Evolutionary conservation across 1,284 basidiomycete genomes (phyloP).

Genomic region (Macrocybe sp.): DNA sequence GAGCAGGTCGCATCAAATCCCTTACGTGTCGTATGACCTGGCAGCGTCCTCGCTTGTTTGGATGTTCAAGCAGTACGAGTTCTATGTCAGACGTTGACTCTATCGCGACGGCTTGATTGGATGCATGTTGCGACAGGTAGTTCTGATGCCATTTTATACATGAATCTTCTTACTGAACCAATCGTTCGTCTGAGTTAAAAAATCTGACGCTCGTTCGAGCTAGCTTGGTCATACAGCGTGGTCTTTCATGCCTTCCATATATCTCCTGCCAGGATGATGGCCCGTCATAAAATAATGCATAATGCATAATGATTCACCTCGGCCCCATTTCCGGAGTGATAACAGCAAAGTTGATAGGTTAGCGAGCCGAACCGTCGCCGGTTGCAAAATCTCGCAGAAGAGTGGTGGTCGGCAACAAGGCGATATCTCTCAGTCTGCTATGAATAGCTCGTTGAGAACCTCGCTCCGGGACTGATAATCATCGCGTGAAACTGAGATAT

Average conservation of each 20-base stretch:
- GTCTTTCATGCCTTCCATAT: not conserved
- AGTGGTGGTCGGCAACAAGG: too few relatives aligned
- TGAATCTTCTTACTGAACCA: not conserved
- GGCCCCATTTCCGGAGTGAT: too few relatives aligned
- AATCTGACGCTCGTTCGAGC: not conserved
- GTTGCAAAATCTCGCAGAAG: too few relatives aligned
- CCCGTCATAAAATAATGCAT: too few relatives aligned
- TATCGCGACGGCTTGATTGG: not conserved
- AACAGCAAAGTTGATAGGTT: too few relatives aligned
- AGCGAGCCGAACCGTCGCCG: too few relatives aligned
- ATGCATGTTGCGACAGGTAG: not conserved
- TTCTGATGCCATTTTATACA: not conserved
- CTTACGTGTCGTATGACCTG: slow-evolving; percentile 5
- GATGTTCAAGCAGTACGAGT: slow-evolving; percentile 78
- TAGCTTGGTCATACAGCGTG: not conserved
- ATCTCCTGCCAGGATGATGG: too few relatives aligned
- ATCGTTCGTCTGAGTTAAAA: not conserved
- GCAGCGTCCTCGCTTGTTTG: slow-evolving; percentile 69
- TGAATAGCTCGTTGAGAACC: too few relatives aligned
- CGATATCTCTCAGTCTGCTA: too few relatives aligned
- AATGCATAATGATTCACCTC: too few relatives aligned
- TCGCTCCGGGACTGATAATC: too few relatives aligned
- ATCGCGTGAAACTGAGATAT: too few relatives aligned
- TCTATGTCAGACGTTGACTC: slow-evolving; percentile 46
- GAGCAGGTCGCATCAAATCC: not conserved